Conservation (phyloP, 306 rosid species). For the Boehmeria nivea region DNA sequence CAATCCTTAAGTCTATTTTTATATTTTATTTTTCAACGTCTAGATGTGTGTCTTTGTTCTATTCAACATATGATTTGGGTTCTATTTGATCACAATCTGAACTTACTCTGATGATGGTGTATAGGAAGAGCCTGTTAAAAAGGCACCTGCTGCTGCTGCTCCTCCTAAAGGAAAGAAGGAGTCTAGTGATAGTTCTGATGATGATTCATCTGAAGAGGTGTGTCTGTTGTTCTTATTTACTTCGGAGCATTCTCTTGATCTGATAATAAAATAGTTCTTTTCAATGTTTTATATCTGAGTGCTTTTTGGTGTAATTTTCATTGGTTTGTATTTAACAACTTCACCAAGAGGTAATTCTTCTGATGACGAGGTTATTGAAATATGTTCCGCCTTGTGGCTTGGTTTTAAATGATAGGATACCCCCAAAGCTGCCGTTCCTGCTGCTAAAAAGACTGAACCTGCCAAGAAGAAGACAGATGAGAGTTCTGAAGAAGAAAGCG, state of each 20-base stretch:
- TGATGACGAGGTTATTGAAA: conserved; percentile 16
- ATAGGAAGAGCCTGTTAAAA: conserved; percentile 5
- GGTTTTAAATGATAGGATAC: conserved; percentile 14
- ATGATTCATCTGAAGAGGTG: conserved; percentile 35
- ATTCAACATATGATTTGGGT: neutral
- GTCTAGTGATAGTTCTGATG: conserved; percentile 24
- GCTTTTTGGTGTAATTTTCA: too few species aligned
- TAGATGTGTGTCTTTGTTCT: too few species aligned
- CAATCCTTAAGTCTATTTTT: neutral
- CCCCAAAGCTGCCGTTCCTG: conserved; percentile 10
- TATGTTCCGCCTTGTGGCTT: neutral
- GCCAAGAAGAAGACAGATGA: conserved; percentile 22
- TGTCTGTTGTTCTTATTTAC: too few species aligned
- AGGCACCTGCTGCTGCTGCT: conserved; percentile 6
- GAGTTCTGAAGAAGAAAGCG: conserved; percentile 32
- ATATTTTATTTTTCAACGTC: neutral
- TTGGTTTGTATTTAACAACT: too few species aligned
- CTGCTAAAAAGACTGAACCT: conserved; percentile 20
- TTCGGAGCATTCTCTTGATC: too few species aligned
- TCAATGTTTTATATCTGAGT: too few species aligned
- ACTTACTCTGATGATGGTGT: neutral
- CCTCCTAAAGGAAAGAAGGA: neutral
- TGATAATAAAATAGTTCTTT: too few species aligned
- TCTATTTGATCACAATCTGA: neutral
- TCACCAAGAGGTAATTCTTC: too few species aligned